phyloP scores from a whole-genome alignment of 2,329 filamentous ascomycete species.

The Calonectria ilicicola region DNA sequence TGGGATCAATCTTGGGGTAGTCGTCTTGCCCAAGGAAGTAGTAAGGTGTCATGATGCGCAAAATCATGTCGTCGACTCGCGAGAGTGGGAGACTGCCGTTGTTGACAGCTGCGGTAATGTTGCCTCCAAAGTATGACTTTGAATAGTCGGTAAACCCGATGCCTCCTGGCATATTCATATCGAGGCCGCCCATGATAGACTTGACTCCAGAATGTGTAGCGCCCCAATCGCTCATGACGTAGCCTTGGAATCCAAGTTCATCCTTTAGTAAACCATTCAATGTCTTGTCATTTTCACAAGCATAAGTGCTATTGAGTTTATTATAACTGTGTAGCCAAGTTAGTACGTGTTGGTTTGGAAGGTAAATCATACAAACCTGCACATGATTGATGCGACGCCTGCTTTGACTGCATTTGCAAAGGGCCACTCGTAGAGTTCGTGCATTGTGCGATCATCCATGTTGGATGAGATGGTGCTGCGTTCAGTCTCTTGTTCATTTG shows the following conservation, averaged over 20 bases:
- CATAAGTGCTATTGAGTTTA: conserved; percentile 59
- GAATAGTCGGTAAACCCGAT: conserved; percentile 43
- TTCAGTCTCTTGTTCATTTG: conserved; percentile 3
- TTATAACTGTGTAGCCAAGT: conserved; percentile 46
- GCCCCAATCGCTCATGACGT: conserved; percentile 57
- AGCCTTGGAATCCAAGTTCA: conserved; percentile 62
- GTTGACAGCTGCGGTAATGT: conserved; percentile 57
- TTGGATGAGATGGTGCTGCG: conserved; percentile 45
- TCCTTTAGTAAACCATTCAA: conserved; percentile 62
- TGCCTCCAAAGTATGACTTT: conserved; percentile 56
- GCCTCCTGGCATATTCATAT: conserved; percentile 63
- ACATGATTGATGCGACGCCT: conserved; percentile 52
- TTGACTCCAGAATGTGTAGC: conserved; percentile 55
- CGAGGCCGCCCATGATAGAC: conserved; percentile 58
- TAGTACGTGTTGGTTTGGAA: background rate
- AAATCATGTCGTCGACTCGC: conserved; percentile 58
- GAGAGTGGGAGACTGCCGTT: conserved; percentile 55
- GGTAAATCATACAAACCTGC: conserved; percentile 32
- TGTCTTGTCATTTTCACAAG: conserved; percentile 61
- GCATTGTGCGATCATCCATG: conserved; percentile 68
- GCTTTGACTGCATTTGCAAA: conserved; percentile 44
- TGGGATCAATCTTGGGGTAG: conserved; percentile 53
- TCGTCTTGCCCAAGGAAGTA: conserved; percentile 60
- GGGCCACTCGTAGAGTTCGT: conserved; percentile 56
- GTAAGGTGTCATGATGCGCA: conserved; percentile 65